phyloP scores from a whole-genome alignment of 2,329 filamentous ascomycete genomes.

The Coniochaeta prunicola region DNA sequence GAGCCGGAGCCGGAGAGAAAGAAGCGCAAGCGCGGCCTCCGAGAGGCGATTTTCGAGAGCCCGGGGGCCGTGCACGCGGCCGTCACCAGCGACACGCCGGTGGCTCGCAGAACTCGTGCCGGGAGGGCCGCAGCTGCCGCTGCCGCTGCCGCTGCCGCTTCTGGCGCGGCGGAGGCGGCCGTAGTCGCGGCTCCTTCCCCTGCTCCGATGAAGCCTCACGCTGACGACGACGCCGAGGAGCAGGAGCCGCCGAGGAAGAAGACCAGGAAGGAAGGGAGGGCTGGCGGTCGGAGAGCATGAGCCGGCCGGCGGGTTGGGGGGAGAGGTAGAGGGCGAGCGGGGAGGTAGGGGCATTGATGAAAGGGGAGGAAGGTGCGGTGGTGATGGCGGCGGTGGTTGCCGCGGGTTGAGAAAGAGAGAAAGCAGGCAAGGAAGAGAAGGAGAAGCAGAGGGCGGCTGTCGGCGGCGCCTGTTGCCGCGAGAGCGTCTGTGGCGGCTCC shows the following conservation, averaged over 20 bases:
- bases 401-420: no score
- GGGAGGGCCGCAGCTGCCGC: background rate
- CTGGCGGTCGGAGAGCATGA: no score
- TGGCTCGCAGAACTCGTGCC: background rate
- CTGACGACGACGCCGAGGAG: background rate
- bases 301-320: background rate
- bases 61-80: background rate
- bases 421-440: background rate
- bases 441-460: background rate
- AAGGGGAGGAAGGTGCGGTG: no score
- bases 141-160: background rate
- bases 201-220: background rate
- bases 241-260: background rate
- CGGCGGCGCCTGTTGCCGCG: background rate
- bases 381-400: no score
- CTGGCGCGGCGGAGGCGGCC: background rate
- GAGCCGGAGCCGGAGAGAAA: background rate
- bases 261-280: background rate
- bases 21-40: conserved; percentile 1
- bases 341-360: no score
- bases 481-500: background rate
- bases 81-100: background rate
- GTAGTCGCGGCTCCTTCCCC: background rate
- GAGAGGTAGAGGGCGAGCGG: background rate
- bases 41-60: background rate